A percentile compares a stretch with the other conserved stretches of the same genome.
Evolutionary conservation across 768 basidiomycete species (phyloP).

Genomic region (Naganishia randhawae): DNA sequence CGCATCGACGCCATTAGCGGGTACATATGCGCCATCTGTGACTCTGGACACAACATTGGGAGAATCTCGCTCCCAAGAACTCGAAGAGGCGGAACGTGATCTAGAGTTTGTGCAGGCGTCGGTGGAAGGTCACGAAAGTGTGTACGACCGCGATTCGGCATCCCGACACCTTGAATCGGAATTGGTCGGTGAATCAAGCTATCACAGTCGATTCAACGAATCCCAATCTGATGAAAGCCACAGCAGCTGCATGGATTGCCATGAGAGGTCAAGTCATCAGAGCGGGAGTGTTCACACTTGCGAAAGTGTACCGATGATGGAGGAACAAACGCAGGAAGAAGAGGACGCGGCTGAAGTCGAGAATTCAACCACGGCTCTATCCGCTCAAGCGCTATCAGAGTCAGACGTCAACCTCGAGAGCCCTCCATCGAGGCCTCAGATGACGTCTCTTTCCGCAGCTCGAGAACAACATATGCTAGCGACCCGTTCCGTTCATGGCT

Average conservation of each 20-base stretch:
- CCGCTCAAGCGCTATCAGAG: neutral
- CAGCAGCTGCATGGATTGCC: slow-evolving; percentile 11
- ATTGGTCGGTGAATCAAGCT: slow-evolving; percentile 14
- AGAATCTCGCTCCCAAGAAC: slow-evolving; percentile 14
- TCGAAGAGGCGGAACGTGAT: slow-evolving; percentile 23
- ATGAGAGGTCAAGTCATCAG: neutral
- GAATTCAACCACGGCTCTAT: neutral
- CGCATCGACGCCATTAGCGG: neutral
- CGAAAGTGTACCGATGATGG: slow-evolving; percentile 16
- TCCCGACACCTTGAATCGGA: slow-evolving; percentile 25
- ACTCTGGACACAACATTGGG: slow-evolving; percentile 3
- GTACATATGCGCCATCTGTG: slow-evolving; percentile 23
- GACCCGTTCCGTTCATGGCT: slow-evolving; percentile 16
- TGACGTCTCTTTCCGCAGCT: neutral
- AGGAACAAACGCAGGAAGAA: neutral
- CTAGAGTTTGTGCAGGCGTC: slow-evolving; percentile 22
- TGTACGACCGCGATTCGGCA: slow-evolving; percentile 18
- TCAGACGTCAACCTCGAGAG: neutral
- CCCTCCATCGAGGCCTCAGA: neutral
- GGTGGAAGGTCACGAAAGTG: neutral
- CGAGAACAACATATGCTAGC: slow-evolving; percentile 17
- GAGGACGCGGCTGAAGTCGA: neutral
- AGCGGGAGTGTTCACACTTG: neutral
- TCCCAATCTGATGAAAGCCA: slow-evolving; percentile 2
- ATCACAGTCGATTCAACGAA: slow-evolving; percentile 22